Percentiles rank a stretch among this genome's conserved stretches.
These are phyloP conservation scores for Silene coronaria DNA, from an alignment of 179 eudicot genomes.

Conservation along the genomic window DNA sequence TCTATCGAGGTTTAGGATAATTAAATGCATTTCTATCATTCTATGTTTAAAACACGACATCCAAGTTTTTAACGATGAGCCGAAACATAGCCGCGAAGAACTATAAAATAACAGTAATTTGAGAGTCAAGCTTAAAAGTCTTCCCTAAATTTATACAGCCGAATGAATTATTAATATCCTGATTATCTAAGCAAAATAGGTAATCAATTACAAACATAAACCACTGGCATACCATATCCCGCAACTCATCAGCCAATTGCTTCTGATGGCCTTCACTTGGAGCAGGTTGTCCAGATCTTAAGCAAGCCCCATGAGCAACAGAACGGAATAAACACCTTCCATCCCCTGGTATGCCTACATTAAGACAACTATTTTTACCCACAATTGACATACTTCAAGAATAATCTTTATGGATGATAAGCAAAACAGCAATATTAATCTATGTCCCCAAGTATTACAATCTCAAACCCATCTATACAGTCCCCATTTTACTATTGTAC, in stretches of 20 bases:
- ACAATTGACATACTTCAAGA: slow-evolving; percentile 5
- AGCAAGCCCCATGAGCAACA: slow-evolving; percentile 89
- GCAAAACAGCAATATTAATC: neutral
- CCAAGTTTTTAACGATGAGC: neutral
- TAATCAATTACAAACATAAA: slow-evolving; percentile 4
- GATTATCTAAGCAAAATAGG: neutral
- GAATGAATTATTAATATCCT: neutral
- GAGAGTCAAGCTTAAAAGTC: neutral
- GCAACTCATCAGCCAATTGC: slow-evolving; percentile 82
- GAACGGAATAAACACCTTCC: slow-evolving; percentile 97
- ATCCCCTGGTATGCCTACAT: slow-evolving; percentile 89
- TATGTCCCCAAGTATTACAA: neutral
- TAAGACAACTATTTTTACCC: neutral
- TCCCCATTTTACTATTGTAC: neutral
- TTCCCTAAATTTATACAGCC: neutral
- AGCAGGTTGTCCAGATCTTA: slow-evolving; percentile 66
- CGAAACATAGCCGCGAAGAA: neutral
- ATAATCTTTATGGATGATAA: neutral
- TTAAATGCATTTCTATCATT: neutral
- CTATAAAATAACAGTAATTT: neutral
- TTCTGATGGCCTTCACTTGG: slow-evolving; percentile 71
- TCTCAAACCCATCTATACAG: neutral
- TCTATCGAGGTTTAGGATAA: neutral
- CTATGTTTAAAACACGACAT: neutral
- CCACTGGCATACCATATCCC: slow-evolving; percentile 52